Base-by-base conservation (phyloP, 805 yeast species). In the Myxozyma sirexii region DNA sequence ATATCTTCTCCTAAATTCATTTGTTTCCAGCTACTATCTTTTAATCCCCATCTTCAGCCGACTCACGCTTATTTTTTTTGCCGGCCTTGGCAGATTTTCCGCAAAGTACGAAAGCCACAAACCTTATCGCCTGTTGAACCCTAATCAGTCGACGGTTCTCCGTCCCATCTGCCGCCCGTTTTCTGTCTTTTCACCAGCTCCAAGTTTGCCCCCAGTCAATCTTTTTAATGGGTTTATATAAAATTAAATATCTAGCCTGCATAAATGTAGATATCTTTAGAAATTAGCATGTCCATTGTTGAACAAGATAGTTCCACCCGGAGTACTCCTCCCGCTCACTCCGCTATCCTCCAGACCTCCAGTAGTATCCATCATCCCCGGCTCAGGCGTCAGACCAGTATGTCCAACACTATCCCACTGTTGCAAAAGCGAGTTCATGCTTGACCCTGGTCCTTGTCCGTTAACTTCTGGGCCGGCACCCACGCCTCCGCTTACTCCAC, bases 381-480 rank as follows among this genome's bases (percentile, higher is more conserved):
- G 54, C 38, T 55, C 59, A 4, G 59, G 54, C n/a, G 59, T 42
- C 45, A 55, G 15, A 2, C 59, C 59, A 17, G 54, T 48, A 41
- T 42, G 54, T 41, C 24, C 37, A n/a, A 42, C 29, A 6, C 27
- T 17, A 42, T 37, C 54, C 59, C 59, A 55, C n/a, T 19, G 23
- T 6, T 48, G 41, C 29, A 31, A n/a, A n/a, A n/a, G n/a, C 37
- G 46, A 19, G 24, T 42, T 31, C 26, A 31, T 27, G 24, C 27
- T 33, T 10, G 41, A 46, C 26, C 6, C 33, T 43, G n/a, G 23
- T 27, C n/a, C n/a, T 15, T 17, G 45, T 17, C 37, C 37, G 21
- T 13, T 19, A n/a, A 48, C 33, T 17, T 15, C 44, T 37, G 31
- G 44, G 12, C 13, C 43, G 8, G 43, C 10, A 29, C 6, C 33